Percentiles rank a stretch among this genome's conserved stretches.
phyloP scores from a whole-genome alignment of 345 rosid genomes.

The Moringa oleifera region DNA sequence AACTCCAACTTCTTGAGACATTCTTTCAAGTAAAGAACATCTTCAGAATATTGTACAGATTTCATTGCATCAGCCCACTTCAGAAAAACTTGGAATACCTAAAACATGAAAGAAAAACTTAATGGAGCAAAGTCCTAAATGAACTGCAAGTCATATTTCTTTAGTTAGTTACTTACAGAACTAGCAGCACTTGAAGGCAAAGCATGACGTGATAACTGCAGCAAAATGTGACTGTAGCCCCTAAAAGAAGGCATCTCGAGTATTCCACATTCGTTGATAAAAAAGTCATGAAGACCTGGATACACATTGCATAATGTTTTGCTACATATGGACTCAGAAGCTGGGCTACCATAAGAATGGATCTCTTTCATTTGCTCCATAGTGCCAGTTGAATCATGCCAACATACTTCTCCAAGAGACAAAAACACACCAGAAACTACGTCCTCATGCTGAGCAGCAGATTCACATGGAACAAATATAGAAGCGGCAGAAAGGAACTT shows the following conservation, averaged over 20 bases:
- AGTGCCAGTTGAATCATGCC: conserved; percentile 77
- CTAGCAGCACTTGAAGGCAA: conserved; percentile 72
- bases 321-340: conserved; percentile 31
- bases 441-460: conserved; percentile 41
- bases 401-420: conserved; percentile 61
- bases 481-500: conserved; percentile 45
- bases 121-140: conserved; percentile 10
- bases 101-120: conserved; percentile 21
- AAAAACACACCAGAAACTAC: conserved; percentile 54
- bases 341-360: conserved; percentile 25
- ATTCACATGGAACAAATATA: conserved; percentile 66
- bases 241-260: conserved; percentile 57
- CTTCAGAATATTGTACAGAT: conserved; percentile 53
- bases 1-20: conserved; percentile 52
- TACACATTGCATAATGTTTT: conserved; percentile 64
- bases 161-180: conserved; percentile 49
- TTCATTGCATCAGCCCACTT: conserved; percentile 73
- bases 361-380: conserved; percentile 44
- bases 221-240: conserved; percentile 57
- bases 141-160: background rate
- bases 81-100: conserved; percentile 79
- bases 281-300: conserved; percentile 81
- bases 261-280: conserved; percentile 71
- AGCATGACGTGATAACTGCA: conserved; percentile 49
- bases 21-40: conserved; percentile 50